Evolutionary conservation across 2,329 filamentous ascomycete genomes (phyloP), one percentile per base, ranked within the genome.

Genomic region (Ceratocystis cubensis): DNA sequence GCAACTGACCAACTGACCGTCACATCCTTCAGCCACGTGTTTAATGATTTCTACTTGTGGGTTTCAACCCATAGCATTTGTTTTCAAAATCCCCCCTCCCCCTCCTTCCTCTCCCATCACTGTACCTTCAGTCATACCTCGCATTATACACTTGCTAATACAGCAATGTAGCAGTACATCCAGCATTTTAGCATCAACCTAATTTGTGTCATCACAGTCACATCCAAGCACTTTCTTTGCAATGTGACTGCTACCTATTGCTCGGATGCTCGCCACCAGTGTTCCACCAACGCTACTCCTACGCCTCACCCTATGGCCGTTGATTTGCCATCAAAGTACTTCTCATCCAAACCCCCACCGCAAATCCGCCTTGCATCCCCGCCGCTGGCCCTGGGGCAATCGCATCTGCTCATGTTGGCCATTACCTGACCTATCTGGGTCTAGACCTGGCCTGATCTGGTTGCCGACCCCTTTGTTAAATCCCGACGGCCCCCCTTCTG

Each of bases 401-500:
- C 53, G 13, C 53, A 59, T 17, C 25, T n/a, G 25, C 28, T 22
- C 28, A 59, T 59, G 13, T 5, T 30, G 15, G 13, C 25, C 25
- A 33, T 57, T 22, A 4, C 22, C 22, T 57, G 53, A 25, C 22
- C 53, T 57, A 25, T 22, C 53, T 17, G n/a, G 28, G 28, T 30
- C 53, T 59, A 30, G 56, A 3, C 56, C 56, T 59, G 56, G 20
- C 56, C 56, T 59, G 56, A 37, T 37, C 28, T 59, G 56, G 5
- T 13, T 30, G 28, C 56, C 56, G 56, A 59, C 17, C 56, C 56
- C 56, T 59, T 15, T 59, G 56, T 37, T 59, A 25, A 17, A 59
- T 59, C 56, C 56, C 56, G 56, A 30, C 56, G 33, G 56, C 30
- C 37, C 56, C 56, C 28, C 56, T 37, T 59, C n/a, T 59, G 56